These are phyloP conservation scores for Rhizopogon vulgaris DNA, from an alignment of 768 basidiomycete genomes.

Conservation along the genomic window DNA sequence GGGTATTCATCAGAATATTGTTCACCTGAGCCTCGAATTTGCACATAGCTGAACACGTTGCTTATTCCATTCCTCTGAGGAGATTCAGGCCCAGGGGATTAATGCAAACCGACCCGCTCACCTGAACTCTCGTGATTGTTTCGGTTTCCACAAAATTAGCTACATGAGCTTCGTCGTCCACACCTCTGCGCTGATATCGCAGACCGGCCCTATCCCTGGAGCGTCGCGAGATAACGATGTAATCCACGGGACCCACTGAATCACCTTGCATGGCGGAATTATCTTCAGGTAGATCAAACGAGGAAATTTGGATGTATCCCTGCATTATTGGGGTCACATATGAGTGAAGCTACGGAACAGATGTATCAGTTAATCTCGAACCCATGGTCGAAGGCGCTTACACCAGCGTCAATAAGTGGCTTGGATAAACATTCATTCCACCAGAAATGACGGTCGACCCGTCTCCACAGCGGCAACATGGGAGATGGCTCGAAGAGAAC, in stretches of 20 bases:
- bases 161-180: slow-evolving; percentile 89
- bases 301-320: slow-evolving; percentile 78
- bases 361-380: not conserved
- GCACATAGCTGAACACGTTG: slow-evolving; percentile 85
- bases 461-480: slow-evolving; percentile 82
- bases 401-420: slow-evolving; percentile 83
- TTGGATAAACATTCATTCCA: slow-evolving; percentile 91
- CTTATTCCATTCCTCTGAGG: slow-evolving; percentile 62
- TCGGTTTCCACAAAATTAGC: slow-evolving; percentile 98
- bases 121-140: slow-evolving; percentile 78
- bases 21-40: slow-evolving; percentile 85
- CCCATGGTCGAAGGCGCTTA: slow-evolving; percentile 29
- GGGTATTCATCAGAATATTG: not conserved
- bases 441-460: slow-evolving; percentile 89
- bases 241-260: slow-evolving; percentile 48
- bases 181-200: slow-evolving; percentile 89
- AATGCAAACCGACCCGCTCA: slow-evolving; percentile 23
- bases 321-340: slow-evolving; percentile 92
- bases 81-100: not conserved
- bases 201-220: slow-evolving; percentile 88
- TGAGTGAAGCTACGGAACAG: slow-evolving; percentile 53
- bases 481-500: slow-evolving; percentile 66
- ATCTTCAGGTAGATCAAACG: slow-evolving; percentile 53
- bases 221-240: slow-evolving; percentile 79
- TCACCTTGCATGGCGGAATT: slow-evolving; percentile 31